A percentile compares a stretch with the other conserved stretches of the same genome.
phyloP scores from a whole-genome alignment of 83 land plant species.

The Thuja plicata region DNA sequence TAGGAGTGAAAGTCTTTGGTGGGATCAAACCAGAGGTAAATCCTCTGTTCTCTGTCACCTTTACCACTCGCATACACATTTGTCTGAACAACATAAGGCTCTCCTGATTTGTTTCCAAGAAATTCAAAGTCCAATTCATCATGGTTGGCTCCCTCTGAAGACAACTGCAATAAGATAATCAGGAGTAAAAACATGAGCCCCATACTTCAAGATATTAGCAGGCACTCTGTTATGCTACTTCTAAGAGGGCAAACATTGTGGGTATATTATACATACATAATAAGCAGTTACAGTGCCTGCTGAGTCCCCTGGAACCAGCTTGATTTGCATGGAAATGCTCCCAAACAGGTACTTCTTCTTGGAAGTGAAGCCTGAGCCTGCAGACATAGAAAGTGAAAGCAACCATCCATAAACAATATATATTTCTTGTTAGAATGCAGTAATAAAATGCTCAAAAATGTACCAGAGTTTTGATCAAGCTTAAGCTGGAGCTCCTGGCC shows the following conservation, averaged over 20 bases:
- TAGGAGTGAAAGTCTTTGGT: conserved; percentile 63
- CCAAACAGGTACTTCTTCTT: conserved; percentile 7
- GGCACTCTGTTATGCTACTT: too few relatives aligned
- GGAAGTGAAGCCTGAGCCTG: conserved; percentile 33
- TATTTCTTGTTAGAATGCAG: too few relatives aligned
- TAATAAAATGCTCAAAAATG: too few relatives aligned
- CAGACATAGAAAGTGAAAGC: too few relatives aligned
- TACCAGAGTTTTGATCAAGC: conserved; percentile 41
- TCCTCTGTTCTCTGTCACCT: conserved; percentile 53
- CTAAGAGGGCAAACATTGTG: too few relatives aligned
- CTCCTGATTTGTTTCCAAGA: conserved; percentile 55
- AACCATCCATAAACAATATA: too few relatives aligned
- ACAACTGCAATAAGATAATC: background rate
- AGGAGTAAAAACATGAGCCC: too few relatives aligned
- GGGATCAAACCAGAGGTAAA: conserved; percentile 75
- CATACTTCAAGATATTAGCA: too few relatives aligned
- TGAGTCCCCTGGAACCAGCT: conserved; percentile 1
- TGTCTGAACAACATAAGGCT: conserved; percentile 59
- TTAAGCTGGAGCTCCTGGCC: conserved; percentile 33
- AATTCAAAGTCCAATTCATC: conserved; percentile 68
- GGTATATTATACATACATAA: background rate
- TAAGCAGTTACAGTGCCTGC: conserved; percentile 2
- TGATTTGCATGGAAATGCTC: conserved; percentile 2
- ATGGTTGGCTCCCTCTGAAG: conserved; percentile 12
- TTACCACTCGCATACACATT: conserved; percentile 57